Percentiles rank a stretch among this genome's conserved stretches.
Conservation (phyloP, 805 yeast genomes). For the Jamesozyma gamospora region DNA sequence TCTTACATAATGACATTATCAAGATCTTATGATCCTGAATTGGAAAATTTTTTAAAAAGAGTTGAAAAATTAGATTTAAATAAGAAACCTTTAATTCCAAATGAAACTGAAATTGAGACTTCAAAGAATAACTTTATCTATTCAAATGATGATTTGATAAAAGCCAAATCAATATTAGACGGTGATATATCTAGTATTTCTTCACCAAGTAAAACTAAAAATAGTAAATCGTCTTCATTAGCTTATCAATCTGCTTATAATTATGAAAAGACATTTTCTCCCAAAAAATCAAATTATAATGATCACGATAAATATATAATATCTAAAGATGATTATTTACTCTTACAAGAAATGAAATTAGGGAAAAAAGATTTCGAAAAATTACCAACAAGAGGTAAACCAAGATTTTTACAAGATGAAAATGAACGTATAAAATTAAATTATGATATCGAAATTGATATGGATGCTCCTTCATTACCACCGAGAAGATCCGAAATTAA, state of each 20-base stretch:
- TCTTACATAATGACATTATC: too few species aligned
- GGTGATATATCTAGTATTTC: background rate
- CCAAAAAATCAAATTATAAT: slow-evolving; percentile 8
- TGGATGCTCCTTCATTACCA: slow-evolving; percentile 4
- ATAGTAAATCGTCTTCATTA: slow-evolving; percentile 5
- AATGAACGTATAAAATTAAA: background rate
- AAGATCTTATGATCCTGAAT: slow-evolving; percentile 11
- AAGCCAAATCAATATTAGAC: slow-evolving; percentile 1
- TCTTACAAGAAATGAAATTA: slow-evolving; percentile 17
- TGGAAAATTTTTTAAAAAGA: slow-evolving; percentile 18
- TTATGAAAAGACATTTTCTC: slow-evolving; percentile 24
- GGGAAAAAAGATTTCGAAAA: background rate
- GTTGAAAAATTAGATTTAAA: slow-evolving; percentile 20
- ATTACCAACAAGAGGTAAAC: slow-evolving; percentile 21
- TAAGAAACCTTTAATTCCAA: background rate
- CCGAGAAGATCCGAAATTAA: background rate
- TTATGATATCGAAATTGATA: slow-evolving; percentile 1
- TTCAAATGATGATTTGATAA: slow-evolving; percentile 1
- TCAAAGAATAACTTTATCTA: too few species aligned
- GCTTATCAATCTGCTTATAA: slow-evolving; percentile 25
- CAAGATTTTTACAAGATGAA: slow-evolving; percentile 7
- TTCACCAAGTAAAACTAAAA: too few species aligned
- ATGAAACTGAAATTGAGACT: too few species aligned
- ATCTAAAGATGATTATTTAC: slow-evolving; percentile 23
- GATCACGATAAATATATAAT: slow-evolving; percentile 4